Conservation (phyloP, 1,284 basidiomycete species). For the Ustanciosporium gigantosporum region DNA sequence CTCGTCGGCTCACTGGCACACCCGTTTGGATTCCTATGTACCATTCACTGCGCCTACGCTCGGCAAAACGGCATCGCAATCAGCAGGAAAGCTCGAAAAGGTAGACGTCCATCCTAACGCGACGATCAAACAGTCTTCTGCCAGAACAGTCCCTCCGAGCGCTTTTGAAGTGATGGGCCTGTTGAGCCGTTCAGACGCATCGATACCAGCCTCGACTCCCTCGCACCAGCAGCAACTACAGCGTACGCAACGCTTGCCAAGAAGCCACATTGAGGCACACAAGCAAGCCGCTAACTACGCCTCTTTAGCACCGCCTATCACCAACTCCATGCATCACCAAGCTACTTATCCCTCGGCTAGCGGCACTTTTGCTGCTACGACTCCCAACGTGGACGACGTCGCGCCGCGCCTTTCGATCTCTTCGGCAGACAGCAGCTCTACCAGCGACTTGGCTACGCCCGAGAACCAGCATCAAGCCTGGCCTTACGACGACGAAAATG, state of each 20-base stretch:
- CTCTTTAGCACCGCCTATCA: background rate
- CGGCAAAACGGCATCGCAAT: conserved; percentile 14
- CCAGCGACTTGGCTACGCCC: conserved; percentile 38
- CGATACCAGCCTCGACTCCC: background rate
- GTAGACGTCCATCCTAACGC: too few relatives aligned
- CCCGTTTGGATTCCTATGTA: conserved; percentile 6
- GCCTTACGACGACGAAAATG: conserved; percentile 10
- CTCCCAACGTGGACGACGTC: background rate
- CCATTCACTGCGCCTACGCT: background rate
- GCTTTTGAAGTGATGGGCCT: background rate
- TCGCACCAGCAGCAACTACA: background rate
- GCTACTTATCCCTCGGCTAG: background rate
- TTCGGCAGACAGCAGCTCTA: conserved; percentile 33
- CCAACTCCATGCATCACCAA: background rate
- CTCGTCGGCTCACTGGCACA: conserved; percentile 1
- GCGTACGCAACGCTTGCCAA: background rate
- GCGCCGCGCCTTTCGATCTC: conserved; percentile 42
- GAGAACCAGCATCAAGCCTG: conserved; percentile 26
- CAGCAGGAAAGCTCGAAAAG: too few relatives aligned
- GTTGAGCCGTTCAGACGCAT: background rate
- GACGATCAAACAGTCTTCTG: background rate
- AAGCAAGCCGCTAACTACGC: conserved; percentile 8
- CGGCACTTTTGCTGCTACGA: background rate
- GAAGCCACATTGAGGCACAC: background rate
- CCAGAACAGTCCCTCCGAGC: background rate